Base-by-base conservation (phyloP, 1,139 yeast genomes). In the Scheffersomyces segobiensis region DNA sequence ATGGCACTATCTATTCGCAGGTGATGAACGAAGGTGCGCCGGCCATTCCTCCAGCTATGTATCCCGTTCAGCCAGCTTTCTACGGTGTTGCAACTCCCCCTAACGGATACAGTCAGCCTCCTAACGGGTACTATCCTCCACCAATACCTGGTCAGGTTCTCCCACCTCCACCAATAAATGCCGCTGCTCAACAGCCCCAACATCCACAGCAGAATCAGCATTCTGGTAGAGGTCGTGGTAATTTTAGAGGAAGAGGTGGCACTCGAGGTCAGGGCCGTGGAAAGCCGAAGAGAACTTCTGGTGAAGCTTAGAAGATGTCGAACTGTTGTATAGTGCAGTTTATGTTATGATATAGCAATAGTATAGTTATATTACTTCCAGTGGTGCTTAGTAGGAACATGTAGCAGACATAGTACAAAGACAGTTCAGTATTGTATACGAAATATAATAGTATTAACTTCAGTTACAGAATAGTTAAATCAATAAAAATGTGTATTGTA, bases 1-100 rank as follows among this genome's bases (percentile, higher is more conserved):
- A 85, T 56, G 84, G 84, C 1, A 84, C 83, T 56, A 80, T 83
- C 52, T 79, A 78, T 67, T 73, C 77, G 60, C 71, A 75, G 59
- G 79, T 77, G 50, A 78, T 80, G 83, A 71, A 72, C 62, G 82
- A 78, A 60, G 81, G 79, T 3, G 66, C 67, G 7, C 56, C 54
- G 5, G 61, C 60, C 2, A 57, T 56, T 3, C 62, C 57, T 14
- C 63, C 63, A 24, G 53, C 61, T 17, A 54, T 53, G n/a, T 50
- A 57, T 26, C 66, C 68, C 1, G 59, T 59, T 2, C 64, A 63
- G 5, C 60, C 59, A 14, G 53, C 22, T 12, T 53, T 49, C n/a
- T 24, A 20, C 17, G 67, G 66, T 4, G 58, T 58, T 17, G 67
- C 68, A 3, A 64, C 67, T 2, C 66, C 67, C 3, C 66, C 62